A percentile compares a stretch with the other conserved stretches of the same genome.
These are phyloP conservation scores for Nakazawaea holstii DNA, from an alignment of 805 yeast species.

Conservation along the genomic window DNA sequence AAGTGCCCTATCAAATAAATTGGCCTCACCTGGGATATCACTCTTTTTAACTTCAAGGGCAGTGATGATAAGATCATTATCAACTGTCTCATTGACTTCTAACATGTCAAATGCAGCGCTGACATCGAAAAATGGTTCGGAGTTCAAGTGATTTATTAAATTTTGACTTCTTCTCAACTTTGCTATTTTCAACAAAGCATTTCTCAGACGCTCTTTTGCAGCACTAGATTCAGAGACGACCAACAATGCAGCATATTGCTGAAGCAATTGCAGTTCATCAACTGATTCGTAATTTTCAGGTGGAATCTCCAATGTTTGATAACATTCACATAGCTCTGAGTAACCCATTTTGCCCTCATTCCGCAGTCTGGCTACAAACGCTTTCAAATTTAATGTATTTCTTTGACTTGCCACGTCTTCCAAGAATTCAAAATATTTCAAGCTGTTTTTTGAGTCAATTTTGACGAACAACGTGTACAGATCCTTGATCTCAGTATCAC, in stretches of 20 bases:
- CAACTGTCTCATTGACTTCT: slow-evolving; percentile 46
- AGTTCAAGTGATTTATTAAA: slow-evolving; percentile 32
- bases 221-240: slow-evolving; percentile 17
- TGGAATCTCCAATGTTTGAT: slow-evolving; percentile 22
- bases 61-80: slow-evolving; percentile 68
- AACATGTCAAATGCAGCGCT: slow-evolving; percentile 46
- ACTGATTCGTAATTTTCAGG: slow-evolving; percentile 13
- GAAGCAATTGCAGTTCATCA: slow-evolving; percentile 19
- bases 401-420: slow-evolving; percentile 43
- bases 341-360: slow-evolving; percentile 50
- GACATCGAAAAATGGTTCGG: slow-evolving; percentile 41
- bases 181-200: slow-evolving; percentile 34
- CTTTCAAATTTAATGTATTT: slow-evolving; percentile 38
- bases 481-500: slow-evolving; percentile 40
- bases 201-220: slow-evolving; percentile 27
- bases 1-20: slow-evolving; percentile 47
- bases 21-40: slow-evolving; percentile 40
- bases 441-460: slow-evolving; percentile 38
- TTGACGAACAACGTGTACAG: slow-evolving; percentile 37
- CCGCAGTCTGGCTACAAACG: slow-evolving; percentile 37
- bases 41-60: slow-evolving; percentile 63
- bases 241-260: slow-evolving; percentile 17
- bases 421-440: slow-evolving; percentile 56
- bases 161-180: slow-evolving; percentile 29
- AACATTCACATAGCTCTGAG: slow-evolving; percentile 31